Base-by-base conservation (phyloP, 257 asterid species). In the Dorcoceras hygrometricum region DNA sequence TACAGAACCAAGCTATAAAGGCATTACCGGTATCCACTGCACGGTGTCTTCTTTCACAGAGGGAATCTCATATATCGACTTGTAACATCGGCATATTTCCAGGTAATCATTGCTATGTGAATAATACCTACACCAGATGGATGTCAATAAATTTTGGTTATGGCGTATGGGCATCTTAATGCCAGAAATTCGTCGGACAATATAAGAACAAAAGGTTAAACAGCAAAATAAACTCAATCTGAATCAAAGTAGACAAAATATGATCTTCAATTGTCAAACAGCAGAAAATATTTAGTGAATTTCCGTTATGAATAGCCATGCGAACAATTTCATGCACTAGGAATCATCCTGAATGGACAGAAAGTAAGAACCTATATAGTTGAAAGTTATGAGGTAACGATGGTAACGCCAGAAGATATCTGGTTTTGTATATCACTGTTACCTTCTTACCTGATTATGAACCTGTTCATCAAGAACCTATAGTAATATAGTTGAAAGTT, bases 31-130 rank as follows among this genome's bases (percentile, higher is more conserved):
- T 72, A 78, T 84, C 97, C 97, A 93, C 75, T 83, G 88, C n/a
- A 73, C 69, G 23, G 86, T 83, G 80, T 90, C 96, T 78, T 85
- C 96, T 76, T 88, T 90, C 81, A 94, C 89, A 7, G 86, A 81
- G 32, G 96, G 96, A 74, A 90, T 94, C 71, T 94, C 97, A 73
- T 88, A 94, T 63, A 90, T 94, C 36, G 99, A 79, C 83, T 94
- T 94, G 83, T 88, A 94, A 76, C 91, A 85, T 29, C 99, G 99
- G 71, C 97, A 88, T 72, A 90, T 94, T 80, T 90, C 99, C 68
- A 94, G 97, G 76, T 94, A 94, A 78, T 94, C 96, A 51, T 87
- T 87, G 86, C 78, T 83, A 73, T 94, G 94, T 8, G 79, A 75
- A 75, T 88, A 65, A 75, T 87, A 94, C 95, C 99, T 94, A 75